Evolutionary conservation across 768 basidiomycete species (phyloP).

Genomic region (Candolleomyces aberdarensis): DNA sequence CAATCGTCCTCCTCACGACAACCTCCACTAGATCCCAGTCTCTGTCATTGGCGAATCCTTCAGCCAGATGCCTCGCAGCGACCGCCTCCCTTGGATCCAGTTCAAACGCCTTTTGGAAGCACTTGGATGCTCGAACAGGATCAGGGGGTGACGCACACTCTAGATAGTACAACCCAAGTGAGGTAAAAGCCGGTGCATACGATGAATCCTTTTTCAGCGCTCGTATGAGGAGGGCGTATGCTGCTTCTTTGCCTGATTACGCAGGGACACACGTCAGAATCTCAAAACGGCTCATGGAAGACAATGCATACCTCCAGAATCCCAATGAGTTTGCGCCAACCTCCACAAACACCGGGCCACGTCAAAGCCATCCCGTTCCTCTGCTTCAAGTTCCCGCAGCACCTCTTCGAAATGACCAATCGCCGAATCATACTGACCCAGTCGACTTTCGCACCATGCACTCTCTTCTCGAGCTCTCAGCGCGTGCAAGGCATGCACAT

Average conservation of each 20-base stretch:
- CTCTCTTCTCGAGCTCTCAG: slow-evolving; percentile 75
- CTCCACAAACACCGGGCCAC: slow-evolving; percentile 83
- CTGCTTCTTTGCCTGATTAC: slow-evolving; percentile 45
- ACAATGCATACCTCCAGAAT: slow-evolving; percentile 55
- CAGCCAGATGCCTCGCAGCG: slow-evolving; percentile 80
- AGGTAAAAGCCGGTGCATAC: slow-evolving; percentile 92
- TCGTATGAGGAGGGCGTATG: slow-evolving; percentile 76
- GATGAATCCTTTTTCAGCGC: slow-evolving; percentile 71
- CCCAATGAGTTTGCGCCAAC: slow-evolving; percentile 75
- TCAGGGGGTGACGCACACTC: slow-evolving; percentile 72
- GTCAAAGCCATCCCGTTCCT: slow-evolving; percentile 49
- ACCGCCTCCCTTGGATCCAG: slow-evolving; percentile 86
- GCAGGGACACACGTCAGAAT: slow-evolving; percentile 26
- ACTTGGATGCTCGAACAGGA: slow-evolving; percentile 83
- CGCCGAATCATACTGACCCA: slow-evolving; percentile 44
- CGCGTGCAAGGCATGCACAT: slow-evolving; percentile 45
- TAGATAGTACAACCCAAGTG: slow-evolving; percentile 86
- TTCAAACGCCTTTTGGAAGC: slow-evolving; percentile 98
- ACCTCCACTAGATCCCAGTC: slow-evolving; percentile 97
- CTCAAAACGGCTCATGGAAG: slow-evolving; percentile 3
- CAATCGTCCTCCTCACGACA: slow-evolving; percentile 88
- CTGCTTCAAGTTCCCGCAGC: slow-evolving; percentile 37
- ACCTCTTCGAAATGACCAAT: slow-evolving; percentile 47
- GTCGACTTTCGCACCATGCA: slow-evolving; percentile 78
- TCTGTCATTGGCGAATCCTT: slow-evolving; percentile 86